Conservation (phyloP, 2,329 filamentous ascomycete species). For the Fusarium tanahbumbuense region DNA sequence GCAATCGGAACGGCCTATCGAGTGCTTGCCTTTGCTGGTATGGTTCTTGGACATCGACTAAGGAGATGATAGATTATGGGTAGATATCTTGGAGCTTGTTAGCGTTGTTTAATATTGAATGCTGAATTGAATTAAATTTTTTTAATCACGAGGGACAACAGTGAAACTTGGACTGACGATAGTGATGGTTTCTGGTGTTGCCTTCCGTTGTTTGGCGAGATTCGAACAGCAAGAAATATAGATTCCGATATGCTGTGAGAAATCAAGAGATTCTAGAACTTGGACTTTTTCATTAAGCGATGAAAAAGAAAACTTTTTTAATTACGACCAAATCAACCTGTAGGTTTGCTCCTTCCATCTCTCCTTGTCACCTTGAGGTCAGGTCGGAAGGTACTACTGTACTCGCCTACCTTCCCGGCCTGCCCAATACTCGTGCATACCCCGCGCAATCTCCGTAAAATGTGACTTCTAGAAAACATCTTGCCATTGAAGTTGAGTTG, state of each 20-base stretch:
- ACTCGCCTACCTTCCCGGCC: not conserved
- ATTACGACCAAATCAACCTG: not conserved
- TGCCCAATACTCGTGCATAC: not conserved
- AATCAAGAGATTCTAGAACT: not conserved
- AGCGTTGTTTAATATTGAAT: not conserved
- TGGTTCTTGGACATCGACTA: conserved; percentile 40
- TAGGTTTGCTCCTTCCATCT: not conserved
- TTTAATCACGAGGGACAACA: not conserved
- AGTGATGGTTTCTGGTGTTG: not conserved
- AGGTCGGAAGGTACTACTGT: not conserved
- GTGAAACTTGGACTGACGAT: not conserved
- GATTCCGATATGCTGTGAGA: not conserved
- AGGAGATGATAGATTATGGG: conserved; percentile 27
- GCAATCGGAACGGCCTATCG: conserved; percentile 59
- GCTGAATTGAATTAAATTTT: not conserved
- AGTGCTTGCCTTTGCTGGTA: conserved; percentile 53
- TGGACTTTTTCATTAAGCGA: not conserved
- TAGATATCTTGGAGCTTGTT: not conserved
- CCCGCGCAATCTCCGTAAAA: not conserved
- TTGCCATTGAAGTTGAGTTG: not conserved
- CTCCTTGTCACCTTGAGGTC: not conserved
- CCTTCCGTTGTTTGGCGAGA: not conserved
- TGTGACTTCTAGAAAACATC: not conserved
- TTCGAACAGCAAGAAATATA: not conserved
- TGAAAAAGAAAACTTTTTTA: not conserved